A percentile compares a stretch with the other conserved stretches of the same genome.
Evolutionary conservation across 192 early-diverging fungal species (phyloP).

Genomic region (Mortierella antarctica): DNA sequence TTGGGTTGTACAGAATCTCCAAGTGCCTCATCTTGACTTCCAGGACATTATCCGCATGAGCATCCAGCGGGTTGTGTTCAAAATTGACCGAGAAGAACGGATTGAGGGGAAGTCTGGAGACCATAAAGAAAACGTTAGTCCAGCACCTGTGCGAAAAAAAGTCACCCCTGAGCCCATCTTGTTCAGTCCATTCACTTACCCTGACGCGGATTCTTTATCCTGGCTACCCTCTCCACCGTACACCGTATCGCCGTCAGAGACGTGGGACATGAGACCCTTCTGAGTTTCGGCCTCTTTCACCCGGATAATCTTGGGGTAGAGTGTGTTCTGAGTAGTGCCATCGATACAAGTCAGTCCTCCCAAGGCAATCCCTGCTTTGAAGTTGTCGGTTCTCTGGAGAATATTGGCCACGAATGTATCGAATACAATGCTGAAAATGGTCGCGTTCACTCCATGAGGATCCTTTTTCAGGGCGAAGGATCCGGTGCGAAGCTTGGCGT

Average conservation of each 20-base stretch:
- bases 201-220: not conserved
- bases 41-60: constrained; percentile 86
- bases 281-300: constrained; percentile 62
- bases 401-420: constrained; percentile 69
- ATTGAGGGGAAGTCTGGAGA: constrained; percentile 22
- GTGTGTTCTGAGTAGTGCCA: constrained; percentile 65
- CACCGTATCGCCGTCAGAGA: constrained; percentile 55
- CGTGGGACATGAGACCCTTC: constrained; percentile 42
- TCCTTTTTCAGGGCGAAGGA: constrained; percentile 82
- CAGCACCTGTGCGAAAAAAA: not conserved
- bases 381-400: constrained; percentile 63
- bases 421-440: constrained; percentile 71
- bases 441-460: constrained; percentile 51
- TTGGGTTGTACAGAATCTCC: constrained; percentile 90
- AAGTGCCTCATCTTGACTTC: constrained; percentile 88
- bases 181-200: constrained; percentile 5
- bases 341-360: constrained; percentile 74
- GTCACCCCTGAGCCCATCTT: not conserved
- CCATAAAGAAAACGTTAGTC: not conserved
- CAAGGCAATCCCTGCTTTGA: constrained; percentile 65
- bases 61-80: constrained; percentile 92
- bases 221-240: constrained; percentile 44
- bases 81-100: constrained; percentile 82
- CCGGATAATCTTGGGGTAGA: constrained; percentile 65
- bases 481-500: constrained; percentile 77